Base-by-base conservation (phyloP, 345 rosid species). In the Salix brachista region DNA sequence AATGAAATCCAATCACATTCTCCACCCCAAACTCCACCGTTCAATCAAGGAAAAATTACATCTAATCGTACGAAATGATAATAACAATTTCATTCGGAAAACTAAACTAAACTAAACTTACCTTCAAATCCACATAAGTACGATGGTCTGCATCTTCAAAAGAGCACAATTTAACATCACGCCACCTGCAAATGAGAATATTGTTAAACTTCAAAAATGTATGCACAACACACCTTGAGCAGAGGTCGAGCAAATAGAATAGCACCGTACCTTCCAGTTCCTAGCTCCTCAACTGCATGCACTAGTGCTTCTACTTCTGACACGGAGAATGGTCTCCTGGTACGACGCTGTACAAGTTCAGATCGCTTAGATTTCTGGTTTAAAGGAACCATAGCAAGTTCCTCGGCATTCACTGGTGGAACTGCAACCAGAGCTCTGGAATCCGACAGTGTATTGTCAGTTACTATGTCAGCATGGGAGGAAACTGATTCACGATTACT, bases 261-360 rank as follows among this genome's bases (percentile, higher is more conserved):
- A 28, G 72, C 11, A 78, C n/a, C 76, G 71, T 6, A 96, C 98
- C 99, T 96, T 83, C 99, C 99, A 23, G 97, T 94, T 73, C 99
- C 97, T 32, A 94, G 85, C 80, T 91, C 87, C 84, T 96, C 98
- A 75, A 96, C 99, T 21, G 99, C 95, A 2, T 83, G 87, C 67
- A 96, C 97, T 65, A 96, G 80, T 73, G 98, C 95, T 88, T 94
- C 98, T 74, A 96, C 99, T 89, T 96, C 99, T 32, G 87, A 58
- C 36, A 96, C 99, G 77, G 97, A 92, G 86, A 96, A 96, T 34
- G 99, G 99, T 81, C 99, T 91, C 89, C 99, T 84, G 67, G 92
- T 90, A 82, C 99, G 88, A 69, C 99, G 98, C 82, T 91, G 97
- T 72, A 88, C 90, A 82, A 87, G 76, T 73, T 93, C 99, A 74